These are phyloP conservation scores for Isatis lusitanica DNA, from an alignment of 441 rosid species.

Conservation along the genomic window DNA sequence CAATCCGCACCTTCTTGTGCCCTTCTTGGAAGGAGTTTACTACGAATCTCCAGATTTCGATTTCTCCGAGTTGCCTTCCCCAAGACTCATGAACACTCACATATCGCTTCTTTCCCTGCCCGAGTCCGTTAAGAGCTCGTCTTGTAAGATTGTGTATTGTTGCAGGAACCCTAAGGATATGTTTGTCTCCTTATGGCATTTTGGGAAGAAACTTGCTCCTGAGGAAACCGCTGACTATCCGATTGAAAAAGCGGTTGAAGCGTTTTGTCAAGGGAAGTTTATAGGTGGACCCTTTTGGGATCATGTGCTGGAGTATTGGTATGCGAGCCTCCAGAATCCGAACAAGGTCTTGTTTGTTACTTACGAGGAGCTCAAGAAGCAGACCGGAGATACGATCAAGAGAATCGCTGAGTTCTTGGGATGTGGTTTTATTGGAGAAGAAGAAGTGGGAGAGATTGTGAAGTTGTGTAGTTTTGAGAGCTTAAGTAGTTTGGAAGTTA, in stretches of 20 bases:
- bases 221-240: slow-evolving; percentile 36
- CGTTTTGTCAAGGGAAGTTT: slow-evolving; percentile 51
- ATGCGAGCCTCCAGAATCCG: slow-evolving; percentile 45
- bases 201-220: slow-evolving; percentile 47
- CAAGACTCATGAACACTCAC: slow-evolving; percentile 60
- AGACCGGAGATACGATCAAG: slow-evolving; percentile 19
- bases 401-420: slow-evolving; percentile 34
- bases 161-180: slow-evolving; percentile 75
- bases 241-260: slow-evolving; percentile 46
- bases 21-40: slow-evolving; percentile 48
- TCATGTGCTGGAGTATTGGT: slow-evolving; percentile 54
- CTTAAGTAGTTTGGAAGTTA: slow-evolving; percentile 34
- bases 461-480: slow-evolving; percentile 37
- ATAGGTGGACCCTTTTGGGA: slow-evolving; percentile 59
- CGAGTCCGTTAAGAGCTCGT: slow-evolving; percentile 34
- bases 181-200: slow-evolving; percentile 71
- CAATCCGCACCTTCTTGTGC: slow-evolving; percentile 61
- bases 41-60: slow-evolving; percentile 34
- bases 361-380: slow-evolving; percentile 32
- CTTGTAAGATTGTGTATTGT: slow-evolving; percentile 58
- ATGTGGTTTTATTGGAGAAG: slow-evolving; percentile 25
- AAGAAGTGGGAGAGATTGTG: slow-evolving; percentile 28
- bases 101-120: slow-evolving; percentile 46
- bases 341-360: slow-evolving; percentile 36
- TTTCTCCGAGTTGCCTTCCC: slow-evolving; percentile 31